phyloP scores from a whole-genome alignment of 2,329 filamentous ascomycete genomes.

The Alternaria incomplexa region DNA sequence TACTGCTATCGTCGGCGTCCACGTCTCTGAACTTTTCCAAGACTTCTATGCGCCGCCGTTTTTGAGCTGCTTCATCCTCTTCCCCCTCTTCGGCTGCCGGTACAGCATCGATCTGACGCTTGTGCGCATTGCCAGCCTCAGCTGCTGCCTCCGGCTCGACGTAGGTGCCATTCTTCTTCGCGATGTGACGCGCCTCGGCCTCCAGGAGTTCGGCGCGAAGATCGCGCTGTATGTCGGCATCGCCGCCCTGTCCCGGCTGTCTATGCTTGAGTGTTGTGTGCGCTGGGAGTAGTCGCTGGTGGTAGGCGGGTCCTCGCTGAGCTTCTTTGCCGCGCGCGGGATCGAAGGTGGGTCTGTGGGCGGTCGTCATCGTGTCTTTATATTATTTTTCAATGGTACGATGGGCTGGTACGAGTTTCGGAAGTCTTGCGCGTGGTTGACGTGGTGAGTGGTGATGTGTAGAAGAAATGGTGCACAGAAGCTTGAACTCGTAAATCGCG shows the following conservation, averaged over 20 bases:
- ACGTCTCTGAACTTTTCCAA: constrained; percentile 87
- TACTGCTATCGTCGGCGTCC: constrained; percentile 74
- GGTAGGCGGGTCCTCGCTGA: constrained; percentile 89
- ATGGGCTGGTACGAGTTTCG: constrained; percentile 23
- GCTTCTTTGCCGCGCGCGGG: constrained; percentile 96
- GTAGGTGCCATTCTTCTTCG: constrained; percentile 75
- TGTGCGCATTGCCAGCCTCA: constrained; percentile 57
- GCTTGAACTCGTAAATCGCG: constrained; percentile 17
- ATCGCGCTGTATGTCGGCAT: constrained; percentile 76
- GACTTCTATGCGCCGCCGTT: constrained; percentile 74
- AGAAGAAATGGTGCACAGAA: constrained; percentile 7
- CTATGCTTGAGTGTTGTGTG: constrained; percentile 86
- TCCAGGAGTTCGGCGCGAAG: constrained; percentile 87
- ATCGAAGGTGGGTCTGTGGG: constrained; percentile 91
- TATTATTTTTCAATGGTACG: not conserved
- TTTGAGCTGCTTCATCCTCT: constrained; percentile 76
- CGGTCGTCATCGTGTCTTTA: constrained; percentile 55
- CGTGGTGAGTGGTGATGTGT: constrained; percentile 9
- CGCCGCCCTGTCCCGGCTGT: constrained; percentile 87
- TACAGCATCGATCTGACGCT: constrained; percentile 68
- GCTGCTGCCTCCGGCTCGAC: constrained; percentile 55
- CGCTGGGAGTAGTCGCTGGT: constrained; percentile 92
- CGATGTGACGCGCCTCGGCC: constrained; percentile 85
- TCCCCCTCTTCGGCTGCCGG: constrained; percentile 54
- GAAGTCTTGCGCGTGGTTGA: constrained; percentile 36